These are phyloP conservation scores for Colletotrichum scovillei DNA, from an alignment of 2,329 filamentous ascomycete species.

Conservation along the genomic window DNA sequence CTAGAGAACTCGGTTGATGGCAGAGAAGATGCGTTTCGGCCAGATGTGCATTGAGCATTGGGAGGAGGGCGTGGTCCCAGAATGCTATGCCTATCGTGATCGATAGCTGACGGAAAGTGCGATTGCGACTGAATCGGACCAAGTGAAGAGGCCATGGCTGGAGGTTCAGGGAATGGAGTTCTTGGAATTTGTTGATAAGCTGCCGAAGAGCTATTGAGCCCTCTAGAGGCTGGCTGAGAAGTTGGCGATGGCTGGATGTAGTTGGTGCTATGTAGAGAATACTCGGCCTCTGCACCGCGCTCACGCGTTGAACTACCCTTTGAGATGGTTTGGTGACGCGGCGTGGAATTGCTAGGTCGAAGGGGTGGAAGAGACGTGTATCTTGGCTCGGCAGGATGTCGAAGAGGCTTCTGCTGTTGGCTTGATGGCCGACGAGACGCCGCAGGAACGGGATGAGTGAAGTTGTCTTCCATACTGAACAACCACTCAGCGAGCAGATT, in stretches of 20 bases:
- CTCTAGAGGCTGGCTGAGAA: neutral
- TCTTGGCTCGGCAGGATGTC: neutral
- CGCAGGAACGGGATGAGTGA: neutral
- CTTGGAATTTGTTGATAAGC: neutral
- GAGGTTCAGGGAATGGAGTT: neutral
- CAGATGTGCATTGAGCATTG: neutral
- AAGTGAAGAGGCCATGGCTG: neutral
- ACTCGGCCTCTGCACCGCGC: neutral
- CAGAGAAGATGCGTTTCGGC: neutral
- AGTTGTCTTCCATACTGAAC: conserved; percentile 4
- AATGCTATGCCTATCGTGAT: neutral
- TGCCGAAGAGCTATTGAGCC: neutral
- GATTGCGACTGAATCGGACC: neutral
- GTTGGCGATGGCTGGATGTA: neutral
- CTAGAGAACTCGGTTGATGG: neutral
- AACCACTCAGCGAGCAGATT: neutral
- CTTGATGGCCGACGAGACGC: neutral
- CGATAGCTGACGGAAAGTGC: neutral
- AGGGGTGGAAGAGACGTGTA: conserved; percentile 2
- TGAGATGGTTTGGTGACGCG: neutral
- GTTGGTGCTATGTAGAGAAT: neutral
- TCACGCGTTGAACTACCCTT: neutral
- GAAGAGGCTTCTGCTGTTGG: neutral
- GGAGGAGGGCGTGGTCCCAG: neutral
- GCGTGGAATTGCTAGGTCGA: neutral